Base-by-base conservation (phyloP, 345 rosid species). In the Hirschfeldia incana region DNA sequence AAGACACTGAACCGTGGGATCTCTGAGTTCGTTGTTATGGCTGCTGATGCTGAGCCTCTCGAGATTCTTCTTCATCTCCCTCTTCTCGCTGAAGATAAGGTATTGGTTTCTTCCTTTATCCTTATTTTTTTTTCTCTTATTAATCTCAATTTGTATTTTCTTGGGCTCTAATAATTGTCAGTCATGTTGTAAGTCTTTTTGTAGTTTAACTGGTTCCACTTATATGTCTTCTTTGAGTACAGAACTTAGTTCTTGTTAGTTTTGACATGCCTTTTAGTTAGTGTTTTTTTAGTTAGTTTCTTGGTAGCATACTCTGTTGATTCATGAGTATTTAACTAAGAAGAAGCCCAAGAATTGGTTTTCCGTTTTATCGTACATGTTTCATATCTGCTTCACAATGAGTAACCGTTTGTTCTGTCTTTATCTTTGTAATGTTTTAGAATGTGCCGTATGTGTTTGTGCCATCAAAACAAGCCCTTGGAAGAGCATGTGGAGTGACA, bases 371-470 rank as follows among this genome's bases (percentile, higher is more conserved):
- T 28, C 21, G 8, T 55, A 42, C 62, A 39, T 62, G 42, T 61
- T 28, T 72, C 55, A 46, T 46, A 11, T 5, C 9, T 1, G 2
- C 8, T 32, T 49, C 51, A 21, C n/a, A 32, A 12, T 65, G 62
- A 53, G 60, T 36, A 15, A 42, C n/a, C 1, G 13, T 73, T 46
- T 29, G 17, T 36, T 72, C 1, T 30, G 6, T 27, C 3, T 10
- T 13, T 33, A 0, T 2, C 0, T 67, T 10, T 75, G 42, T 37
- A 16, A 66, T 76, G 72, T 42, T 69, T 85, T 84, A 94, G 98
- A 94, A 94, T 71, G 98, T 94, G 49, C 98, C 98, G 0, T 94
- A 92, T 34, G 98, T 94, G 53, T 94, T 94, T 85, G 98, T 94
- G 11, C 95, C 97, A 11, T 94, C 98, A 51, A 92, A 88, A 76